These are phyloP conservation scores for Lecanicillium sp. DNA, from an alignment of 2,329 filamentous ascomycete species.

Conservation along the genomic window DNA sequence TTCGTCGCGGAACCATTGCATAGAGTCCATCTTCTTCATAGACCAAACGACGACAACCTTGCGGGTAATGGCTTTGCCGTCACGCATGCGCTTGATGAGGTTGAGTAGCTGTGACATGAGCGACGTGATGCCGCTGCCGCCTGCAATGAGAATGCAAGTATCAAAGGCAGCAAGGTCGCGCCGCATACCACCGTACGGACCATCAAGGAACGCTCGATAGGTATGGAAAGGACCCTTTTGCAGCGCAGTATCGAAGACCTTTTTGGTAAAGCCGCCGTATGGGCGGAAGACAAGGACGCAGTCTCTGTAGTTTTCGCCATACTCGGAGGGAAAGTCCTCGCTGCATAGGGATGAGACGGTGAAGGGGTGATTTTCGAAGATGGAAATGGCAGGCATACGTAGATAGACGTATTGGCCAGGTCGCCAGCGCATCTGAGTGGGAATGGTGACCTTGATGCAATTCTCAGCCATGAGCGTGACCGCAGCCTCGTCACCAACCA, in stretches of 20 bases:
- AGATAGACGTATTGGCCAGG: constrained; percentile 94
- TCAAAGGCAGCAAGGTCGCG: constrained; percentile 87
- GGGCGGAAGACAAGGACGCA: constrained; percentile 89
- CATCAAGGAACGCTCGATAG: constrained; percentile 87
- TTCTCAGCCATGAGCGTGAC: constrained; percentile 87
- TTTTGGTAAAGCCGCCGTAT: constrained; percentile 82
- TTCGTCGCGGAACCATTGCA: constrained; percentile 98
- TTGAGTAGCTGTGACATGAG: constrained; percentile 87
- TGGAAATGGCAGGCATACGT: constrained; percentile 84
- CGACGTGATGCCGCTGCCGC: constrained; percentile 90
- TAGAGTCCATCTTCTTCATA: constrained; percentile 80
- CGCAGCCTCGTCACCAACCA: constrained; percentile 87
- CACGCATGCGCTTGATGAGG: constrained; percentile 93
- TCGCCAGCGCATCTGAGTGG: constrained; percentile 86
- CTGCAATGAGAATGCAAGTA: constrained; percentile 86
- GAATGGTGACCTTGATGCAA: constrained; percentile 91
- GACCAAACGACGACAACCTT: constrained; percentile 93
- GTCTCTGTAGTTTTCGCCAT: constrained; percentile 81
- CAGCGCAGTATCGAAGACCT: constrained; percentile 75
- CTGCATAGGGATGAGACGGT: constrained; percentile 90
- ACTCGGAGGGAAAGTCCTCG: constrained; percentile 87
- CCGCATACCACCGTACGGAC: constrained; percentile 92
- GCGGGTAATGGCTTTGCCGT: constrained; percentile 87
- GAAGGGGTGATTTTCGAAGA: constrained; percentile 92
- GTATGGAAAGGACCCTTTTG: constrained; percentile 86